Base-by-base conservation (phyloP, 148 eudicot species). In the Camellia lanceoleosa region DNA sequence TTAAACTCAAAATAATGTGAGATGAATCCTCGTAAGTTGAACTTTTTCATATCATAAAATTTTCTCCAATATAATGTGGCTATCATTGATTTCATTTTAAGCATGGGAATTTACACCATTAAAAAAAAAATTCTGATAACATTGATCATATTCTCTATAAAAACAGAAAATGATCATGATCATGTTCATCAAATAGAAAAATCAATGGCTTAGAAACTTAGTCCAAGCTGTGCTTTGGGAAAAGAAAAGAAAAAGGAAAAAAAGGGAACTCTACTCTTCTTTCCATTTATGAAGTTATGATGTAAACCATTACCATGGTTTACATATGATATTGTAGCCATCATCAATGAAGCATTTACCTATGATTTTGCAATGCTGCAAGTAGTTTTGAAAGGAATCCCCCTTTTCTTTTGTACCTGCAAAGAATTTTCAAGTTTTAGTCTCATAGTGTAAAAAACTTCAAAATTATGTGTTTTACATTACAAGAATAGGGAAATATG, bases 321-420 rank as follows among this genome's bases (percentile, higher is more conserved):
- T 30, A 30, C 38, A 30, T 30, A 30, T 30, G 38, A 30, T 30
- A 30, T 30, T 30, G 38, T 0, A 30, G 38, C 38, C 38, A 30
- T 30, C 38, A 30, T 30, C 38, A 30, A 30, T 30, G 38, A 30
- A 30, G 38, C 38, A 30, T 52, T 70, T 73, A 78, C 81, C 74
- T 71, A 46, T 78, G 75, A 54, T 69, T 75, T 42, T 58, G 75
- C 67, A 80, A 14, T 49, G 78, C 41, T 20, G 78, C 82, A 19
- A 78, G 38, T 63, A 83, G 1, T 75, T 79, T 81, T n/a, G 84
- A 47, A 23, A 83, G 7, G 14, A 78, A 75, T 42, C 82, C 79
- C 52, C 58, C 56, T 60, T 69, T 80, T 67, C 63, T 82, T n/a
- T 80, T 30, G 38, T 1, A 30, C 38, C 38, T 30, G 38, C 38